These are phyloP conservation scores for Cytospora schulzeri DNA, from an alignment of 2,329 filamentous ascomycete genomes.

Conservation along the genomic window DNA sequence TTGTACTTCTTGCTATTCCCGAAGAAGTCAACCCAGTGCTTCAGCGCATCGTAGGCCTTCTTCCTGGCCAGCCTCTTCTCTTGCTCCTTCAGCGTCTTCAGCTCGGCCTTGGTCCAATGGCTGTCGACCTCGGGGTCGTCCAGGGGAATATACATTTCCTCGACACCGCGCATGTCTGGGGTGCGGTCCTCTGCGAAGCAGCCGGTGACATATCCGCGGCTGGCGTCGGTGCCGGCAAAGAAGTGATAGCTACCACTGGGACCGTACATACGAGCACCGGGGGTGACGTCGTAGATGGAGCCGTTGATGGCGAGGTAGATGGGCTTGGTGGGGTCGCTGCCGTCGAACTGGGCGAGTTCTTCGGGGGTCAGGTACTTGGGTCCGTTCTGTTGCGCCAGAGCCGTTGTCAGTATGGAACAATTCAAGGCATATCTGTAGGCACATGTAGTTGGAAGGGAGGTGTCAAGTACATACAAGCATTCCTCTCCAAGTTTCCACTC, in stretches of 20 bases:
- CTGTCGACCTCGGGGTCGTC: conserved; percentile 65
- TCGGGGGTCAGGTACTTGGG: conserved; percentile 73
- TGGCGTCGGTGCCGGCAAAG: conserved; percentile 85
- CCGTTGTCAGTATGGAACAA: conserved; percentile 39
- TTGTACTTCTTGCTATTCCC: conserved; percentile 77
- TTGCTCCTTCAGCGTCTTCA: conserved; percentile 55
- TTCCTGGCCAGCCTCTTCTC: conserved; percentile 67
- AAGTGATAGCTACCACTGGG: conserved; percentile 84
- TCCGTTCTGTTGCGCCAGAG: conserved; percentile 45
- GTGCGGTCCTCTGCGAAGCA: conserved; percentile 88
- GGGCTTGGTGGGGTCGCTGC: conserved; percentile 71
- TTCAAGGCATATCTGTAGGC: too few species aligned
- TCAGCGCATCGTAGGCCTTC: conserved; percentile 67
- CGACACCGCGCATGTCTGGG: conserved; percentile 81
- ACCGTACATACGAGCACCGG: conserved; percentile 70
- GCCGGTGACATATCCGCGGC: conserved; percentile 86
- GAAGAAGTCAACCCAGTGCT: conserved; percentile 86
- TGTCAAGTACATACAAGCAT: conserved; percentile 57
- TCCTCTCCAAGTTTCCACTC: conserved; percentile 58
- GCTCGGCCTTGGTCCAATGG: conserved; percentile 56
- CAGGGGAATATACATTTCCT: conserved; percentile 76
- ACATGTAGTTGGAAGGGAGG: neutral
- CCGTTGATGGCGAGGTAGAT: conserved; percentile 91
- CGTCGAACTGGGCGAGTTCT: conserved; percentile 76
- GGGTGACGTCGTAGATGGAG: conserved; percentile 81